Evolutionary conservation across 2,329 filamentous ascomycete species (phyloP).

Genomic region (Aspergillus puulaauensis): DNA sequence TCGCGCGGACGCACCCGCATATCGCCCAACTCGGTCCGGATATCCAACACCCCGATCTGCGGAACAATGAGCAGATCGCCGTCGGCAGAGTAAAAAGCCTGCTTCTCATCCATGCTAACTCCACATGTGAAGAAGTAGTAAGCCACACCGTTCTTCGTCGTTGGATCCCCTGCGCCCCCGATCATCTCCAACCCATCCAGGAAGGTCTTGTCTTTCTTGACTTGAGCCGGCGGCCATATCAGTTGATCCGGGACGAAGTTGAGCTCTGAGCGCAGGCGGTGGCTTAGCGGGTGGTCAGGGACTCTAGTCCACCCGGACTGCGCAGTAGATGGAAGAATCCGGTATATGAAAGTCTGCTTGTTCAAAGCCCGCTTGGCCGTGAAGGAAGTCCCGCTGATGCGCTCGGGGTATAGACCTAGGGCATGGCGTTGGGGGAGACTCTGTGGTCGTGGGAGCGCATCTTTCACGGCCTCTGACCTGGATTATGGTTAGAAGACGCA

Average conservation of each 20-base stretch:
- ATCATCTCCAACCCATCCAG: slow-evolving; percentile 5
- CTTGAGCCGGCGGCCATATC: not conserved
- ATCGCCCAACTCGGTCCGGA: slow-evolving; percentile 4
- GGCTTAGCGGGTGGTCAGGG: slow-evolving; percentile 4
- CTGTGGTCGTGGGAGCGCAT: not conserved
- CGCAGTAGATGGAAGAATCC: slow-evolving; percentile 5
- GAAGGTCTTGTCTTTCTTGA: slow-evolving; percentile 3
- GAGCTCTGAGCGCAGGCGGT: not conserved
- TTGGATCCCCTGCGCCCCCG: slow-evolving; percentile 2
- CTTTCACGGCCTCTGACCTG: slow-evolving; percentile 2
- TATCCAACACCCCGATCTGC: slow-evolving; percentile 1
- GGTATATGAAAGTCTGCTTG: slow-evolving; percentile 7
- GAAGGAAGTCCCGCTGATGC: slow-evolving; percentile 7
- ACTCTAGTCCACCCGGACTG: slow-evolving; percentile 1
- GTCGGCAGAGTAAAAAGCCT: slow-evolving; percentile 7
- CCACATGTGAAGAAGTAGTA: slow-evolving; percentile 8
- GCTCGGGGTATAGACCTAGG: slow-evolving; percentile 5
- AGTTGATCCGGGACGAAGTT: slow-evolving; percentile 4
- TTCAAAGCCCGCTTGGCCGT: slow-evolving; percentile 6
- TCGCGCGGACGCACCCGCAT: slow-evolving; percentile 3
- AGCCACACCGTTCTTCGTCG: slow-evolving; percentile 2
- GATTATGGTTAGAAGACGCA: not conserved
- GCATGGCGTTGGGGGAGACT: slow-evolving; percentile 7
- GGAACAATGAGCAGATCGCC: slow-evolving; percentile 5
- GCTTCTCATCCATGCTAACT: slow-evolving; percentile 1